A percentile compares a stretch with the other conserved stretches of the same genome.
These are phyloP conservation scores for Rhizophagus sp. DNA, from an alignment of 192 early-diverging fungal species.

Conservation along the genomic window DNA sequence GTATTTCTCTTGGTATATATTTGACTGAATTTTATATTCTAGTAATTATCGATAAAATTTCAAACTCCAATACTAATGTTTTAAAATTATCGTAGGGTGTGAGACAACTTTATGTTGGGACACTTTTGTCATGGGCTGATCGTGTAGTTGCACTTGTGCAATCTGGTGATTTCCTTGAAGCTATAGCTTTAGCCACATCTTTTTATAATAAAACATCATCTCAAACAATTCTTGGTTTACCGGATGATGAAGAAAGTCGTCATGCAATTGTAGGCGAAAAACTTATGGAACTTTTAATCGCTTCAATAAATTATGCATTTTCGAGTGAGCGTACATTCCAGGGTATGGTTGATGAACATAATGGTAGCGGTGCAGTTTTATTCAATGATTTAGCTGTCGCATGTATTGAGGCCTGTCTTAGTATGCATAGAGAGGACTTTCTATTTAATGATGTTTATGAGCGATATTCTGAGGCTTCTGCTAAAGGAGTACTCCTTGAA, in stretches of 20 bases:
- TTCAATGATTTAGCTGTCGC: conserved; percentile 51
- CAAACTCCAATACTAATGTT: not conserved
- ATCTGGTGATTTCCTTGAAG: conserved; percentile 59
- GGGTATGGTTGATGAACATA: conserved; percentile 42
- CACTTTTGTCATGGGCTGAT: conserved; percentile 59
- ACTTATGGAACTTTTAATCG: conserved; percentile 53
- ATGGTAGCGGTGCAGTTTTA: conserved; percentile 42
- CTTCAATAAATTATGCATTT: conserved; percentile 58
- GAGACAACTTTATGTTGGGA: conserved; percentile 53
- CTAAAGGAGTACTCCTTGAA: conserved; percentile 52
- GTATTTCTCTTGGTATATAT: conserved; percentile 55
- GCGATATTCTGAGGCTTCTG: conserved; percentile 48
- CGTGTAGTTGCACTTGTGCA: conserved; percentile 55
- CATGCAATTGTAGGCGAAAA: conserved; percentile 56
- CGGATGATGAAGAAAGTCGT: conserved; percentile 53
- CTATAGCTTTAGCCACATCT: conserved; percentile 54
- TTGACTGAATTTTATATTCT: not conserved
- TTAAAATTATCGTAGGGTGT: conserved; percentile 44
- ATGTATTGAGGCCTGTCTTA: conserved; percentile 56
- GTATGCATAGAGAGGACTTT: conserved; percentile 52
- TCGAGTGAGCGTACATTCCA: conserved; percentile 48
- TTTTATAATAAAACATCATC: conserved; percentile 60
- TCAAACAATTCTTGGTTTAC: conserved; percentile 61
- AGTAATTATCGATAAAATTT: not conserved
- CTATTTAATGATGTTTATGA: conserved; percentile 60